Evolutionary conservation across 2,329 filamentous ascomycete genomes (phyloP).

Genomic region (Pseudogymnoascus sp.): DNA sequence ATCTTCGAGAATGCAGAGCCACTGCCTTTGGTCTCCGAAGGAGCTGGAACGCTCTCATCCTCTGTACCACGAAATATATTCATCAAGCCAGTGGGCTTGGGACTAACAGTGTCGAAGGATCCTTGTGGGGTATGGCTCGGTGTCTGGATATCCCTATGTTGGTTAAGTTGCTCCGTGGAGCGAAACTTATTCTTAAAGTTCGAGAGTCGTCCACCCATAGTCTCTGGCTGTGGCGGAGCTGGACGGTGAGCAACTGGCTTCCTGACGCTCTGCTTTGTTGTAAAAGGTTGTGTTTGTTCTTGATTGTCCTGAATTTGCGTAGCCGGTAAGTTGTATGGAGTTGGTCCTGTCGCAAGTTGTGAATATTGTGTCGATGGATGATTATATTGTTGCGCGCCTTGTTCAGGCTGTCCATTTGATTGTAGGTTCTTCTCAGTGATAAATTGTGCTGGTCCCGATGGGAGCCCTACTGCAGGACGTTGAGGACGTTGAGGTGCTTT

Average conservation of each 20-base stretch:
- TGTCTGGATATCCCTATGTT: neutral
- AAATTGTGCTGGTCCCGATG: neutral
- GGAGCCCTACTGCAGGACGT: neutral
- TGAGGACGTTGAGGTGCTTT: neutral
- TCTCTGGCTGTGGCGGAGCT: neutral
- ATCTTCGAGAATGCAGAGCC: conserved; percentile 3
- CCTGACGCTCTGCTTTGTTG: neutral
- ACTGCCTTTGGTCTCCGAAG: neutral
- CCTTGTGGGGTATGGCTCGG: neutral
- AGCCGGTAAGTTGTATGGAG: neutral
- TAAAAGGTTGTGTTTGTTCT: neutral
- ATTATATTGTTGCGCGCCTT: neutral
- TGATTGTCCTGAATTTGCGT: neutral
- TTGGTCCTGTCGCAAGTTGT: neutral
- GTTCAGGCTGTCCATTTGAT: neutral
- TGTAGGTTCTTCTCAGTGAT: neutral
- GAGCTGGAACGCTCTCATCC: neutral
- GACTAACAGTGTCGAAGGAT: neutral
- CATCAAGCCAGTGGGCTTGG: neutral
- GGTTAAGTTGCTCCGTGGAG: neutral
- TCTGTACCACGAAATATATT: neutral
- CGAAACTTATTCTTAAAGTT: conserved; percentile 7
- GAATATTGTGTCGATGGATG: neutral
- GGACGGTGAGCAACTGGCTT: neutral
- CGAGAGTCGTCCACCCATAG: neutral